A percentile compares a stretch with the other conserved stretches of the same genome.
Conservation (phyloP, 1,139 yeast genomes). For the Magnusiomyces suaveolens region DNA sequence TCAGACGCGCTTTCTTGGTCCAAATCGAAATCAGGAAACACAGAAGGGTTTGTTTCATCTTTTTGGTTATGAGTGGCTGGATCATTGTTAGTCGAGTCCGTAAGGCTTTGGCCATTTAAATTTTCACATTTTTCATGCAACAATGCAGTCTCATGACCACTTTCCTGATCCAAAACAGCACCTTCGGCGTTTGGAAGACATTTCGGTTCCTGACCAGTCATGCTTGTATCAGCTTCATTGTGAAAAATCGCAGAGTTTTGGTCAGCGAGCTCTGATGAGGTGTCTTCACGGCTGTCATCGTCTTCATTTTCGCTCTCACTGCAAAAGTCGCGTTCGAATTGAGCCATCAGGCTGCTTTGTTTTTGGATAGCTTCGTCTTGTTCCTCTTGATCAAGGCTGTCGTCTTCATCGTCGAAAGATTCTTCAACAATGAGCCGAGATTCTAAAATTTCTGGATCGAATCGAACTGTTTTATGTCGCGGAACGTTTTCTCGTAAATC, state of each 20-base stretch:
- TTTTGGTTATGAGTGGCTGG: not conserved
- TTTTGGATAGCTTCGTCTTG: not conserved
- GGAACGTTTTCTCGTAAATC: conserved; percentile 12
- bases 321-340: not conserved
- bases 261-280: no score
- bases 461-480: conserved; percentile 9
- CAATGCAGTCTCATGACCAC: not conserved
- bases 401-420: not conserved
- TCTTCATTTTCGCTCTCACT: not conserved
- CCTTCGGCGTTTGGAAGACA: not conserved
- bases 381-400: not conserved
- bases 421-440: conserved; percentile 11
- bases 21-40: not conserved
- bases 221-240: not conserved
- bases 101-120: not conserved
- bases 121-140: no score
- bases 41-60: not conserved
- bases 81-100: not conserved
- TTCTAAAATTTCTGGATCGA: conserved; percentile 2
- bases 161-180: not conserved
- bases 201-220: not conserved
- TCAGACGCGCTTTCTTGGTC: not conserved
- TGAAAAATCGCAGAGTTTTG: not conserved
- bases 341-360: not conserved
- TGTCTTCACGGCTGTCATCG: no score